These are phyloP conservation scores for Ophiocordyceps robertsii DNA, from an alignment of 2,329 filamentous ascomycete species.

Conservation along the genomic window DNA sequence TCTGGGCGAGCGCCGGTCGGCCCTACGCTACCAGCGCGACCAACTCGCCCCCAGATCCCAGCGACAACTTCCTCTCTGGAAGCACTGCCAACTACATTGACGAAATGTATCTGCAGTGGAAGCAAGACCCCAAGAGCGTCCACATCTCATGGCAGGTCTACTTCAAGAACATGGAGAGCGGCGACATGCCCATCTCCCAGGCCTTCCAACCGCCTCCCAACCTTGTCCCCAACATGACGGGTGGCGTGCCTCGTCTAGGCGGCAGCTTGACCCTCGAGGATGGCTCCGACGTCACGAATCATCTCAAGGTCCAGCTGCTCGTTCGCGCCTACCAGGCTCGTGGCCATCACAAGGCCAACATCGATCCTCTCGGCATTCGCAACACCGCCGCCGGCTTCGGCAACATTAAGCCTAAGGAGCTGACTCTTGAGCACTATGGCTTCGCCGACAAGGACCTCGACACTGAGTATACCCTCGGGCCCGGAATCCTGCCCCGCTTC, in stretches of 20 bases:
- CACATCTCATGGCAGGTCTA: slow-evolving; percentile 99
- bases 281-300: slow-evolving; percentile 79
- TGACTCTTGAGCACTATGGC: slow-evolving; percentile 85
- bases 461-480: slow-evolving; percentile 80
- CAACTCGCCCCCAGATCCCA: slow-evolving; percentile 55
- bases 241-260: slow-evolving; percentile 60
- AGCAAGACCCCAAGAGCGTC: slow-evolving; percentile 80
- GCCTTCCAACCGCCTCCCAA: slow-evolving; percentile 94
- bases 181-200: slow-evolving; percentile 94
- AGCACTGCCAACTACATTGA: slow-evolving; percentile 99
- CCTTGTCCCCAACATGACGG: slow-evolving; percentile 69
- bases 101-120: slow-evolving; percentile 99
- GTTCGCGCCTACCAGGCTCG: slow-evolving; percentile 96
- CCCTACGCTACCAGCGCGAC: slow-evolving; percentile 40
- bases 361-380: slow-evolving; percentile 89
- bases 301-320: slow-evolving; percentile 94
- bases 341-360: slow-evolving; percentile 95
- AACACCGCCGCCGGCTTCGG: slow-evolving; percentile 63
- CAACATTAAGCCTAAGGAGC: slow-evolving; percentile 80
- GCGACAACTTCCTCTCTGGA: slow-evolving; percentile 91
- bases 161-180: slow-evolving; percentile 98
- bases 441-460: slow-evolving; percentile 93
- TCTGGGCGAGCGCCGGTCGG: slow-evolving; percentile 35
- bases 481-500: slow-evolving; percentile 90
- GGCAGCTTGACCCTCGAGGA: slow-evolving; percentile 54